A percentile compares a stretch with the other conserved stretches of the same genome.
These are phyloP conservation scores for Macroventuria anomochaeta DNA, from an alignment of 2,329 filamentous ascomycete species.

Conservation along the genomic window DNA sequence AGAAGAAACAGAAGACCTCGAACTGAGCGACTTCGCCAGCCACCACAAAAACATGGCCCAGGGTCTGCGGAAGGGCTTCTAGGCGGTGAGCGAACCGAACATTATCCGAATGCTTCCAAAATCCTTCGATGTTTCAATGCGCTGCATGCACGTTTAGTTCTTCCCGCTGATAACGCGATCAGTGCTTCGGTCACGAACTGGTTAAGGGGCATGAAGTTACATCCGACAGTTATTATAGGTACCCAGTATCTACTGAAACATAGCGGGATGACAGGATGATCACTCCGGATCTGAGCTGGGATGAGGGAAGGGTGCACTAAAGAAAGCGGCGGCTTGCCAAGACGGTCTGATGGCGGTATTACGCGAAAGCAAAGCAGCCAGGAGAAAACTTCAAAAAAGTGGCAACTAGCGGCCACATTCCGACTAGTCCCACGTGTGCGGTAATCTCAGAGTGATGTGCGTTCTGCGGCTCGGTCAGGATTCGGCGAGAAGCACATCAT, in stretches of 20 bases:
- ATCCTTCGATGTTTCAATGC: slow-evolving; percentile 26
- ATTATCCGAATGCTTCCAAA: slow-evolving; percentile 29
- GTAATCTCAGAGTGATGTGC: slow-evolving; percentile 24
- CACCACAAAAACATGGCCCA: slow-evolving; percentile 8
- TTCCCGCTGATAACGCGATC: slow-evolving; percentile 14
- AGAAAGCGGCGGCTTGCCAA: slow-evolving; percentile 24
- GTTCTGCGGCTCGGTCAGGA: slow-evolving; percentile 36
- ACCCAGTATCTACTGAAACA: slow-evolving; percentile 17
- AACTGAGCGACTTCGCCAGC: slow-evolving; percentile 30
- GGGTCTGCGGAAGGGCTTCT: slow-evolving; percentile 4
- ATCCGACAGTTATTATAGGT: slow-evolving; percentile 30
- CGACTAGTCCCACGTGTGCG: slow-evolving; percentile 27
- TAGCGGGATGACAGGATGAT: slow-evolving; percentile 24
- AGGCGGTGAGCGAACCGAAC: slow-evolving; percentile 25
- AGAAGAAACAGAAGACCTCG: slow-evolving; percentile 68
- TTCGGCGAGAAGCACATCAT: slow-evolving; percentile 32
- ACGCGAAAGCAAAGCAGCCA: slow-evolving; percentile 24
- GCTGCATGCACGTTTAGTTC: slow-evolving; percentile 30
- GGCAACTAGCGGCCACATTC: slow-evolving; percentile 37
- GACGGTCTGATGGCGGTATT: slow-evolving; percentile 32
- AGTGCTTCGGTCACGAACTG: slow-evolving; percentile 9
- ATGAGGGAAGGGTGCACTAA: slow-evolving; percentile 9
- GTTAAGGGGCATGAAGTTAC: slow-evolving; percentile 19
- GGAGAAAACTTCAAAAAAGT: slow-evolving; percentile 36
- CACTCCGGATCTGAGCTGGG: slow-evolving; percentile 29